Base-by-base conservation (phyloP, 1,284 basidiomycete genomes). In the Fomitopsis betulina region DNA sequence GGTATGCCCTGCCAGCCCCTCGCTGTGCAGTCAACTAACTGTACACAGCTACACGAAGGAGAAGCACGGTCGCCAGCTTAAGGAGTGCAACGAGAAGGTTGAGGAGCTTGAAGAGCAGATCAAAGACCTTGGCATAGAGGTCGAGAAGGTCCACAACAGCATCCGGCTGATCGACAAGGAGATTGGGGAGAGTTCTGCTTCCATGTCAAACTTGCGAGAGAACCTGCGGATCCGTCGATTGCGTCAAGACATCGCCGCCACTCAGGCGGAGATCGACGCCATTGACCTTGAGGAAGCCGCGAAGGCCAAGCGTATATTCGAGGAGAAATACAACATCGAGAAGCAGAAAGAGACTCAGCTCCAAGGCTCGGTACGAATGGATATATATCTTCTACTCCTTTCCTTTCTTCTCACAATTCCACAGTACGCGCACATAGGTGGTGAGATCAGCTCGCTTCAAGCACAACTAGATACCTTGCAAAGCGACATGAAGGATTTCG, bases 191-290 rank as follows among this genome's bases (percentile, higher is more conserved):
- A 83, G 89, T 55, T 86, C 85, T 53, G 82, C 86, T 40, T 82
- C 82, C 15, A 73, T 86, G 53, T 81, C 84, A 19, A 96, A 92
- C 70, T 79, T 98, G 62, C 85, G 88, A 60, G 91, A 94, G 70
- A 99, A 98, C 70, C 76, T 96, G 47, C 86, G 91, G 9, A 85
- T 92, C 61, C 81, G 94, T 54, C 83, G 84, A 66, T 79, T 94
- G 49, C 77, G 79, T 58, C 78, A 79, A 57, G 85, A 92, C 52
- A 89, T 97, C 21, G 76, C 76, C 27, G 76, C 77, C 0, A 85
- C 90, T 10, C 83, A 93, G 65, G 77, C 77, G 15, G 83, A 96
- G 72, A 89, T 98, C 57, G 85, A 86, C 30, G 75, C 76, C 13
- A 80, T 86, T 58, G 91, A 96, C 71, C 80, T 97, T 72, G 93